Percentiles rank a stretch among this genome's conserved stretches.
These are phyloP conservation scores for Thelonectria olida DNA, from an alignment of 2,329 filamentous ascomycete species.

Conservation along the genomic window DNA sequence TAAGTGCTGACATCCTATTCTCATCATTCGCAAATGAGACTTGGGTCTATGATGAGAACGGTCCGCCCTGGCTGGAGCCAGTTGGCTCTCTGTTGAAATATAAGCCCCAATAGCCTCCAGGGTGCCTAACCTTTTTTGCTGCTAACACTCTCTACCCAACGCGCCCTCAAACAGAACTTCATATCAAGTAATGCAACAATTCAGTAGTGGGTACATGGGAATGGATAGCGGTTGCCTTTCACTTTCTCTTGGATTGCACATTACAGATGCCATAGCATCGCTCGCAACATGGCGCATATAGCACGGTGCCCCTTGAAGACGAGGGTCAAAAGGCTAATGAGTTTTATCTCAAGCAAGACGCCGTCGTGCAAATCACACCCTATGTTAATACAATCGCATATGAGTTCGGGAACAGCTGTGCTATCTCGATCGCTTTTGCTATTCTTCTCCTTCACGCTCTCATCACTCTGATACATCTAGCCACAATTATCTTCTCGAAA, in stretches of 20 bases:
- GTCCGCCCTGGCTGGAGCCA: no score
- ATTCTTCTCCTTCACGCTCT: neutral
- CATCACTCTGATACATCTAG: neutral
- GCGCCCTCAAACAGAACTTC: neutral
- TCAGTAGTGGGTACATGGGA: neutral
- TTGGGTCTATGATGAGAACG: neutral
- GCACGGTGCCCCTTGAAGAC: no score
- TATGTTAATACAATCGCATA: neutral
- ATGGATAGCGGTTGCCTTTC: neutral
- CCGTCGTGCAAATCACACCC: neutral
- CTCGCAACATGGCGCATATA: no score
- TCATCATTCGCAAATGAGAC: neutral
- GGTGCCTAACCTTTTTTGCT: no score
- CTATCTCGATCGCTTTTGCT: neutral
- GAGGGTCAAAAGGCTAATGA: no score
- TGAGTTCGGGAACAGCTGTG: neutral
- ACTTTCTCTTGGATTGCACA: neutral
- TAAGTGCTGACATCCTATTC: neutral
- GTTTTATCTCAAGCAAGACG: neutral
- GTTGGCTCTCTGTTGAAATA: no score
- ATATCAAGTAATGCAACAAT: neutral
- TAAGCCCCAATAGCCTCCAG: no score
- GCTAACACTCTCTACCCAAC: no score
- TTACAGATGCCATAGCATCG: neutral
- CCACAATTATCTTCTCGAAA: neutral